phyloP scores from a whole-genome alignment of 371 early-diverging fungal species.

The Actinomucor elegans region DNA sequence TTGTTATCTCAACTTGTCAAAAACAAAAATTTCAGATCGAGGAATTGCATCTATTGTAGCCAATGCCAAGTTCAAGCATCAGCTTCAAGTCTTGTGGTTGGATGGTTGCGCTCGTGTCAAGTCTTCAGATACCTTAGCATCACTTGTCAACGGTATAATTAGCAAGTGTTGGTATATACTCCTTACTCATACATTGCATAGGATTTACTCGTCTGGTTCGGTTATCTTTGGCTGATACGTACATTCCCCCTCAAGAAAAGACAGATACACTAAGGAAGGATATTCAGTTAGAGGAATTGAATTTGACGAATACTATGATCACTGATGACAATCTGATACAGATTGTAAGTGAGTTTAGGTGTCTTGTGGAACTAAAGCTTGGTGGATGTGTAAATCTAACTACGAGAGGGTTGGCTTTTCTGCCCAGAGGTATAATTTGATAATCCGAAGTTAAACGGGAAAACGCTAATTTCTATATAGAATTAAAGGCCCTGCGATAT shows the following conservation, averaged over 20 bases:
- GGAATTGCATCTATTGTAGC: constrained; percentile 24
- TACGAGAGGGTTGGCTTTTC: constrained; percentile 21
- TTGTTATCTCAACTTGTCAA: constrained; percentile 31
- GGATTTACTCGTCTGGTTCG: constrained; percentile 25
- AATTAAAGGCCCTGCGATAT: constrained; percentile 21
- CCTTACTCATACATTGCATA: constrained; percentile 1
- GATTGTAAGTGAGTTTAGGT: constrained; percentile 16
- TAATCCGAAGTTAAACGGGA: no score
- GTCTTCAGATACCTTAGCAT: constrained; percentile 10
- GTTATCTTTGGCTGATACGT: constrained; percentile 28
- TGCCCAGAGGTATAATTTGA: constrained; percentile 31
- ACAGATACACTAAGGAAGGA: background rate
- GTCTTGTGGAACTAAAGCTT: constrained; percentile 30
- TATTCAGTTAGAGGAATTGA: constrained; percentile 19
- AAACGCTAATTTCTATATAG: constrained; percentile 14
- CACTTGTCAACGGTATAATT: constrained; percentile 28
- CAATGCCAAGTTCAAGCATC: constrained; percentile 18
- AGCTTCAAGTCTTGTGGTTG: constrained; percentile 20
- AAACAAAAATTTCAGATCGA: constrained; percentile 36
- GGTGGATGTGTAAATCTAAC: constrained; percentile 29
- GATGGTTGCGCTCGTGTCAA: constrained; percentile 31
- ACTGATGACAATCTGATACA: constrained; percentile 29
- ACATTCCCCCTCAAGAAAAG: constrained; percentile 9
- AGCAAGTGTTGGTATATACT: no score
- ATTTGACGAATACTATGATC: constrained; percentile 29